Evolutionary conservation across 352 stramenopile genomes (phyloP), one percentile per base, ranked within the genome.

Genomic region (Albugo candida): DNA sequence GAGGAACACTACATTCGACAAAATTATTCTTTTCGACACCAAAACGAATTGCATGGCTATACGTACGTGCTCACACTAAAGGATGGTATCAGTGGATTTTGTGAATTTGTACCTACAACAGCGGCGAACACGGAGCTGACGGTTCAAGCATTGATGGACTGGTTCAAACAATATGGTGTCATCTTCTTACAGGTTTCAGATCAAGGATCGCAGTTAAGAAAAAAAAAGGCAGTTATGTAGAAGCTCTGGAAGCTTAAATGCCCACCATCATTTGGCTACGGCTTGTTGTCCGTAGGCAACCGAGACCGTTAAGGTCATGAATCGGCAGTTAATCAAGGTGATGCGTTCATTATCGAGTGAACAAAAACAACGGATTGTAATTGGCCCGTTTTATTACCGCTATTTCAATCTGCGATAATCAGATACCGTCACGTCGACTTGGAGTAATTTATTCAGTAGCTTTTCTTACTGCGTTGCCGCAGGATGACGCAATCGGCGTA

Each of bases 21-120:
- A 61, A 56, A 13, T 58, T 55, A 0, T 72, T 56, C 14, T 19
- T 68, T 13, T 52, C 45, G 0, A 53, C 64, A 27, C 39, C 54
- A 0, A 21, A 53, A 19, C 44, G 40, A 47, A 1, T 37, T 45
- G 16, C 39, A 37, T 5, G 47, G 38, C 0, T 71, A 0, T 2
- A 66, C 1, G 60, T n/a, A n/a, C n/a, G n/a, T n/a, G n/a, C n/a
- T n/a, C n/a, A n/a, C n/a, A n/a, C n/a, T n/a, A n/a, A n/a, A 64
- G n/a, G 58, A 72, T 18, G 51, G 49, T 5, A 65, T 67, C 56
- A 51, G 39, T 8, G 49, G 54, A 0, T 67, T 60, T 34, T 48
- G 58, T 0, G 51, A 60, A 13, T 24, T 70, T 1, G 21, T 58
- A n/a, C n/a, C n/a, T n/a, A n/a, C n/a, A n/a, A n/a, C n/a, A n/a